A percentile compares a stretch with the other conserved stretches of the same genome.
These are phyloP conservation scores for Botrytis galanthina DNA, from an alignment of 2,329 filamentous ascomycete genomes.

Conservation along the genomic window DNA sequence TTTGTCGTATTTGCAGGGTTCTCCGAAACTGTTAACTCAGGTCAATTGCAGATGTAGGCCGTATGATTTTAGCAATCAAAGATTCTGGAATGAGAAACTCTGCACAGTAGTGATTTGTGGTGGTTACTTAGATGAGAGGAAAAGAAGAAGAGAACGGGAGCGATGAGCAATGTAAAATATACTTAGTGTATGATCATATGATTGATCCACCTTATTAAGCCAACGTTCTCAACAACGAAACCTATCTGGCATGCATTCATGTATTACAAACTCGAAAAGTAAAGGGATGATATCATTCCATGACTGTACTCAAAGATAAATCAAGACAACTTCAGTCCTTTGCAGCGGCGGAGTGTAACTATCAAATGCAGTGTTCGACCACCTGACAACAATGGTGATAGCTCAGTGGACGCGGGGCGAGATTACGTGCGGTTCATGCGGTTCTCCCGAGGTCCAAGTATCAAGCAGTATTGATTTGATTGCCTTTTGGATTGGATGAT, in stretches of 20 bases:
- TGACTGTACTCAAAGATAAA: neutral
- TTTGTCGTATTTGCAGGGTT: neutral
- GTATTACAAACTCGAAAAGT: neutral
- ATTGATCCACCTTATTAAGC: conserved; percentile 3
- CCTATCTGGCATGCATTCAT: neutral
- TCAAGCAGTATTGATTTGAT: neutral
- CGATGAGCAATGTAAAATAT: conserved; percentile 16
- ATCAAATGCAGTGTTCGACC: neutral
- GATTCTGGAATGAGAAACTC: conserved; percentile 9
- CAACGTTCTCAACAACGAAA: conserved; percentile 6
- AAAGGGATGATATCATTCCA: conserved; percentile 3
- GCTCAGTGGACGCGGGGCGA: neutral
- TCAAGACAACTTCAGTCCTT: neutral
- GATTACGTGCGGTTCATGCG: neutral
- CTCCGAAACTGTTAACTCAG: conserved; percentile 8
- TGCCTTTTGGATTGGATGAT: neutral
- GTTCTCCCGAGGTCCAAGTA: neutral
- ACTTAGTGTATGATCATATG: conserved; percentile 15
- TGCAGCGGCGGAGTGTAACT: neutral
- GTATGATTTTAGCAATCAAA: conserved; percentile 18
- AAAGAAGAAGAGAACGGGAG: neutral
- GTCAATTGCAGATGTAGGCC: conserved; percentile 13
- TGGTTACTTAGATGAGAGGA: neutral
- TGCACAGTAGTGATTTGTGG: conserved; percentile 1
- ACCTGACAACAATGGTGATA: conserved; percentile 3